These are phyloP conservation scores for Colletotrichum cuscutae DNA, from an alignment of 2,329 filamentous ascomycete genomes.

Conservation along the genomic window DNA sequence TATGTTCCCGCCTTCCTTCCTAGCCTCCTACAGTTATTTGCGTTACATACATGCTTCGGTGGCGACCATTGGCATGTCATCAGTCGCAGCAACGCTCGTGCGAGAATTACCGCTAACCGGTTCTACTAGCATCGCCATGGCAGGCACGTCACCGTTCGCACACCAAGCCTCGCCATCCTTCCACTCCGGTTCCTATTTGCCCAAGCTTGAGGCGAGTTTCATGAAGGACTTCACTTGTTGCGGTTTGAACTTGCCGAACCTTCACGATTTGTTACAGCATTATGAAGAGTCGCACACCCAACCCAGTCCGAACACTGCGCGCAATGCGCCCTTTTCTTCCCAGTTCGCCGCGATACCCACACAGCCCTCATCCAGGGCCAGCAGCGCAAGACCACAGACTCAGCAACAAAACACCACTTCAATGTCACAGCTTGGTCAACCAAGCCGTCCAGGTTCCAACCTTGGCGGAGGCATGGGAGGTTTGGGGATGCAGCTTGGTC, in stretches of 20 bases:
- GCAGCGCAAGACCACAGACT: conserved; percentile 32
- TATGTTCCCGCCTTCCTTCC: conserved; percentile 63
- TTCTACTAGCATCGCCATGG: conserved; percentile 84
- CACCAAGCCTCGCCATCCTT: conserved; percentile 88
- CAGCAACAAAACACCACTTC: conserved; percentile 32
- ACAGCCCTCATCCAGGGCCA: conserved; percentile 29
- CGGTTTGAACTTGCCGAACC: conserved; percentile 85
- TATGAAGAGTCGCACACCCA: conserved; percentile 95
- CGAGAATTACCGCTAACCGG: background rate
- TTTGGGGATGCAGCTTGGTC: conserved; percentile 42
- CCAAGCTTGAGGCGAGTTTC: conserved; percentile 96
- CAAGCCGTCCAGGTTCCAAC: conserved; percentile 23
- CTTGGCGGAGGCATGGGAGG: conserved; percentile 32
- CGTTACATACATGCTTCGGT: background rate
- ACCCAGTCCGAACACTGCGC: conserved; percentile 58
- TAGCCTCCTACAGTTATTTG: background rate
- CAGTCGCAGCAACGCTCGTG: background rate
- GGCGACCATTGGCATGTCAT: conserved; percentile 9
- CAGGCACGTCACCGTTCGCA: conserved; percentile 92
- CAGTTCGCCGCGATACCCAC: conserved; percentile 45
- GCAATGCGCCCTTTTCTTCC: conserved; percentile 51
- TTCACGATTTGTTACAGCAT: conserved; percentile 95
- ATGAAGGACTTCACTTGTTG: conserved; percentile 98
- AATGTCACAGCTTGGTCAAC: conserved; percentile 32
- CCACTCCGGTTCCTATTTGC: conserved; percentile 95